Conservation (phyloP, 169 alveolate species). For the Plasmodium yoelii region DNA sequence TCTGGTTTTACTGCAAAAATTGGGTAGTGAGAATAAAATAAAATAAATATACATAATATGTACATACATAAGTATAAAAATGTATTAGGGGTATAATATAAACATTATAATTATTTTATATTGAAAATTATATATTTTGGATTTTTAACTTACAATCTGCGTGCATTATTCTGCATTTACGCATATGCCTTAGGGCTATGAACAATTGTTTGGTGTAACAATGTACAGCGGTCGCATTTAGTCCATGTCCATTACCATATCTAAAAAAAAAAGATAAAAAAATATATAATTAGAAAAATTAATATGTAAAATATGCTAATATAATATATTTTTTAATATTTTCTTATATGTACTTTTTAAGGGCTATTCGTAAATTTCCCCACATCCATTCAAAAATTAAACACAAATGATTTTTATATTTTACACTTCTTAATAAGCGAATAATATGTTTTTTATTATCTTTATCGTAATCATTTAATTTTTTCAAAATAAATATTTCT, state of each 20-base stretch:
- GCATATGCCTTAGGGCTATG: conserved; percentile 88
- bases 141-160: conserved; percentile 87
- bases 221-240: conserved; percentile 86
- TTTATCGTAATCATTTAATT: conserved; percentile 87
- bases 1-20: conserved; percentile 93
- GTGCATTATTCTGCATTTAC: conserved; percentile 87
- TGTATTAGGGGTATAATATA: not conserved
- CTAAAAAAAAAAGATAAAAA: conserved; percentile 53
- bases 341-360: conserved; percentile 80
- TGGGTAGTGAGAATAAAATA: not conserved
- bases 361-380: conserved; percentile 92
- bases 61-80: not conserved
- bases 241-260: conserved; percentile 88
- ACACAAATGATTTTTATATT: conserved; percentile 91
- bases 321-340: conserved; percentile 23
- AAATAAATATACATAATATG: conserved; percentile 4
- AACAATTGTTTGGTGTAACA: conserved; percentile 89
- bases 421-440: conserved; percentile 86
- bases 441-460: conserved; percentile 88
- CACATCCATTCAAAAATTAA: conserved; percentile 93
- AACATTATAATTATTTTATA: not conserved
- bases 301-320: not conserved
- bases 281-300: conserved; percentile 2
- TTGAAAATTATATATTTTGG: not conserved
- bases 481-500: conserved; percentile 88